Base-by-base conservation (phyloP, 805 yeast species). In the Candida palmyrensis region DNA sequence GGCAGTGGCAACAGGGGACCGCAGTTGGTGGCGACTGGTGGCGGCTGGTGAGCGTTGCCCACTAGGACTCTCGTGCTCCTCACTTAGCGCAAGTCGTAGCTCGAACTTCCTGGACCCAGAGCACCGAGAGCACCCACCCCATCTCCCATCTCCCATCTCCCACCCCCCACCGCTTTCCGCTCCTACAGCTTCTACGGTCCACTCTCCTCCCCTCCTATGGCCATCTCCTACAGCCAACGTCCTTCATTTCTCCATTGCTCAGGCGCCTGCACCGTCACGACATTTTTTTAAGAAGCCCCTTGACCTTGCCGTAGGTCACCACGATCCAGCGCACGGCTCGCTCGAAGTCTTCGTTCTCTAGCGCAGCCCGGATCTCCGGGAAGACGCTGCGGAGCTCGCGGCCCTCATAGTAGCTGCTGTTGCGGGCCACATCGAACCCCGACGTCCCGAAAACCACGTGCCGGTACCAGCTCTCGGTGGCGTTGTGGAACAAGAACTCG, bases 371-470 rank as follows among this genome's bases (percentile, higher is more conserved):
- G 7, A 57, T 41, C 13, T 45, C 38, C 3, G 54, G 38, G 27
- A 54, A 52, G 3, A 50, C 47, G 25, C 52, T 44, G 17, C 34
- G 34, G 22, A 37, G 27, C 10, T 32, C 30, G 14, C 47, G 29
- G 14, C 34, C 29, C 11, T 32, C 29, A 16, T 29, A 29, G 20
- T 25, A 26, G 3, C 36, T 18, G 11, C 33, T 31, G 26, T 30
- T 32, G 14, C 32, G 30, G 10, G 36, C 17, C 7, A 35, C 19
- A 11, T 36, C 20, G 31, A 49, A 44, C n/a, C 32, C 25, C 4
- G 55, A 48, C 5, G 42, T 30, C 1, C 57, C 56, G 34, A 43
- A 56, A 3, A 54, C 31, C 2, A 50, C 29, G 29, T 51, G 56
- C 19, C 46, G 43, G 38, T 30, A 44, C 30, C 33, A 49, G 4